Evolutionary conservation across 371 early-diverging fungal genomes (phyloP), one percentile per base, ranked within the genome.

Genomic region (Umbelopsis sp.): DNA sequence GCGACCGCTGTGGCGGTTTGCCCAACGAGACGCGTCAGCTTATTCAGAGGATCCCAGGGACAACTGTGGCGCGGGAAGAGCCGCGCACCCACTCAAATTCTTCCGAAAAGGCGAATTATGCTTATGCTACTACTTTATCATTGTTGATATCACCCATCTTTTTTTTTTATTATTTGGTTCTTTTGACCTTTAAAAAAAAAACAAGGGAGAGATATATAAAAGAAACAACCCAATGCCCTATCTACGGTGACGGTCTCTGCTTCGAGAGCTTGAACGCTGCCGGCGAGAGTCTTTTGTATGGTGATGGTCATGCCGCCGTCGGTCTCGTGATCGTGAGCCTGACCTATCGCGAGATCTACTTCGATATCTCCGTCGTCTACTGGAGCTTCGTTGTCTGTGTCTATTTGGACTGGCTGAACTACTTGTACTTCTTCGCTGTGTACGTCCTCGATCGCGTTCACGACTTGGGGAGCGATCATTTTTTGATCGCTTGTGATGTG

Each of bases 401-500:
- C 57, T 24, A 29, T 32, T 57, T 10, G 57, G 57, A n/a, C 57
- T 57, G 0, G 35, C 9, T 32, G 57, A 57, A 7, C 57, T 57
- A 35, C 57, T 57, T 4, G 18, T 18, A 35, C 57, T 57, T 35
- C 57, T 29, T 57, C 35, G 57, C 18, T 29, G 22, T 35, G 35
- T 35, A 57, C 57, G 57, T 18, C 57, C 57, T 48, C 57, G 57
- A 11, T 35, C 57, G 16, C 57, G 57, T 29, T 35, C 35, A 3
- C 57, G 57, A 57, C 57, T 57, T 9, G 35, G 12, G 0, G 57
- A 57, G 14, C 29, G 35, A 35, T 57, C 57, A 12, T 35, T 29
- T 57, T 35, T 57, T 7, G 57, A 35, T 16, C 57, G 57, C 29
- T 57, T 57, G 57, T 35, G 35, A 57, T 29, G 24, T 9, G 52